Evolutionary conservation across 2,329 filamentous ascomycete species (phyloP).

Genomic region (Rhexocercosporidium sp.): DNA sequence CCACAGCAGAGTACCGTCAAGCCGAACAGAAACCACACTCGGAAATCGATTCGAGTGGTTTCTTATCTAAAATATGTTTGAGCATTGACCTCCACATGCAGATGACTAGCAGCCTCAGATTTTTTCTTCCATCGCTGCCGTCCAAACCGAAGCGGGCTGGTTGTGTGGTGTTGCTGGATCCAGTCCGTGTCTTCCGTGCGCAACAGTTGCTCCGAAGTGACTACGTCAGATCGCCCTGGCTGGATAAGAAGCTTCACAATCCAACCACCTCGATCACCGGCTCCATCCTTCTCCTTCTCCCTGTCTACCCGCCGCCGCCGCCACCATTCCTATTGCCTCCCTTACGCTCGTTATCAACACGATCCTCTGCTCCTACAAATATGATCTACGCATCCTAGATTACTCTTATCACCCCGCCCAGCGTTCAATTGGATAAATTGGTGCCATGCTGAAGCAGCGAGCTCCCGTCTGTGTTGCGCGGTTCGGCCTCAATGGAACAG

Average conservation of each 20-base stretch:
- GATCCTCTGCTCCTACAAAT: not conserved
- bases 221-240: constrained; percentile 10
- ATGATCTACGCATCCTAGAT: constrained; percentile 15
- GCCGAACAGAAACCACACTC: too few relatives aligned
- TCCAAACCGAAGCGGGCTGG: not conserved
- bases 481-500: constrained; percentile 14
- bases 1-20: too few relatives aligned
- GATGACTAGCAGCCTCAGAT: too few relatives aligned
- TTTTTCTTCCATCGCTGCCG: not conserved
- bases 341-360: not conserved
- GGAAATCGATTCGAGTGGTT: too few relatives aligned
- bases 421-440: constrained; percentile 25
- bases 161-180: not conserved
- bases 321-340: not conserved
- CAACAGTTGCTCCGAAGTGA: not conserved
- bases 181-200: not conserved
- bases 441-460: constrained; percentile 34
- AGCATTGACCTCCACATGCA: too few relatives aligned
- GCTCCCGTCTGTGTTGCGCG: constrained; percentile 31
- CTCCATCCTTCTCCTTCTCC: not conserved
- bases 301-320: too few relatives aligned
- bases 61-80: too few relatives aligned
- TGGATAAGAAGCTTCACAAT: not conserved
- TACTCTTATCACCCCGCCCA: not conserved
- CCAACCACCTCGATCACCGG: not conserved